Conservation (phyloP, 1,139 yeast species). For the Meyerozyma guilliermondii region DNA sequence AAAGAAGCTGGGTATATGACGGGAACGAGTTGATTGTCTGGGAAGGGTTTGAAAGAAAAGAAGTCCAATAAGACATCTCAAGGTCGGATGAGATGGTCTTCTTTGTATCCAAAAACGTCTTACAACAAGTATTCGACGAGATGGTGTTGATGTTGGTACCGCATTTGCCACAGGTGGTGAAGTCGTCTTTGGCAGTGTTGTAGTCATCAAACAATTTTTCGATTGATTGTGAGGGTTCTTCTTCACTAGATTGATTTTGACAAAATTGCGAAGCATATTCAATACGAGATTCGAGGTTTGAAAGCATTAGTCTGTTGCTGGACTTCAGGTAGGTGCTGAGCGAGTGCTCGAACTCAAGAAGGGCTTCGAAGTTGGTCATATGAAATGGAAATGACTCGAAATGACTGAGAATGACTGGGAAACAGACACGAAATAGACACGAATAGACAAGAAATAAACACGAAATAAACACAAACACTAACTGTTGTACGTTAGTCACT, state of each 20-base stretch:
- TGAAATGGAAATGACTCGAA: neutral
- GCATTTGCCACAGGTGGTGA: constrained; percentile 31
- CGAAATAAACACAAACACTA: too few species aligned
- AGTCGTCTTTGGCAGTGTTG: constrained; percentile 27
- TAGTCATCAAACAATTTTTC: constrained; percentile 17
- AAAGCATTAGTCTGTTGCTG: constrained; percentile 21
- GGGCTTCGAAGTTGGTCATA: constrained; percentile 28
- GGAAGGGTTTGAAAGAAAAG: constrained; percentile 41
- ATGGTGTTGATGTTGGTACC: constrained; percentile 11
- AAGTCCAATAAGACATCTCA: constrained; percentile 42
- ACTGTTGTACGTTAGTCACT: too few species aligned
- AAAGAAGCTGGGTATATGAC: constrained; percentile 38
- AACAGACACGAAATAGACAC: too few species aligned
- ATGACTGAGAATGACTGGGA: too few species aligned
- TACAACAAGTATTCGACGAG: constrained; percentile 18
- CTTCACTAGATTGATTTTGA: constrained; percentile 9
- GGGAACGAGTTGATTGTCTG: constrained; percentile 45
- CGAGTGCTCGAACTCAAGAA: constrained; percentile 41
- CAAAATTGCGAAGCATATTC: constrained; percentile 14
- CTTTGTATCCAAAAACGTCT: constrained; percentile 13
- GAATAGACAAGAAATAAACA: too few species aligned
- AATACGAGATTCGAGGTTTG: constrained; percentile 29
- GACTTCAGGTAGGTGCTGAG: constrained; percentile 19
- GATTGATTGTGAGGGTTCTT: neutral
- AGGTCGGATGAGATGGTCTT: constrained; percentile 19